phyloP scores from a whole-genome alignment of 2,329 filamentous ascomycete genomes.

The Beauveria sp. region DNA sequence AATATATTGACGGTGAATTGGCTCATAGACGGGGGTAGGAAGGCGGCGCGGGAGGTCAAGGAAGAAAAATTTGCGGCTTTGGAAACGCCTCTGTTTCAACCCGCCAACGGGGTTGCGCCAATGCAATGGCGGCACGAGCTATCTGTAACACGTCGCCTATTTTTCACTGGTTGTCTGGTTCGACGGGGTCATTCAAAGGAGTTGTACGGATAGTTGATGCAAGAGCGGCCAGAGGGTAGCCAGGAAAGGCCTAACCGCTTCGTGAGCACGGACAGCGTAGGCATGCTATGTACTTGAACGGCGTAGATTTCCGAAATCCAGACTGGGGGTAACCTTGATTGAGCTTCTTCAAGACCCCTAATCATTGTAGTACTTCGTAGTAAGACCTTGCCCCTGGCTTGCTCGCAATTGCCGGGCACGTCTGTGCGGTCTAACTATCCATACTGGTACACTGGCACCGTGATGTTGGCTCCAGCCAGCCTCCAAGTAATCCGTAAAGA shows the following conservation, averaged over 20 bases:
- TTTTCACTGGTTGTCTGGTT: background rate
- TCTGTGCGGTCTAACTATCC: background rate
- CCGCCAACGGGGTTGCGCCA: slow-evolving; percentile 2
- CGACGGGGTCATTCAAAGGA: background rate
- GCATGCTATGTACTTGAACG: background rate
- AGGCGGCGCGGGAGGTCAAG: background rate
- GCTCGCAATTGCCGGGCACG: background rate
- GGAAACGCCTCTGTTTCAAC: slow-evolving; percentile 8
- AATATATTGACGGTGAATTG: background rate
- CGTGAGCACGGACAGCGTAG: background rate
- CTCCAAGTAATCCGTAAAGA: background rate
- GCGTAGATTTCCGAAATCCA: background rate
- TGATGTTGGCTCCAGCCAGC: background rate
- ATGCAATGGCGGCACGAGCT: background rate
- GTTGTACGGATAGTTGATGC: background rate
- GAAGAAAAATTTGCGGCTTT: slow-evolving; percentile 3
- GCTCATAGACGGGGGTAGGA: background rate
- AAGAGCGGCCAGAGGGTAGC: background rate
- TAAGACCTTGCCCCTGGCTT: background rate
- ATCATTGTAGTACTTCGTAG: background rate
- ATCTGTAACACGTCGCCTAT: slow-evolving; percentile 9
- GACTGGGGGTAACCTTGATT: background rate
- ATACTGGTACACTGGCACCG: background rate
- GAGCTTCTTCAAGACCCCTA: background rate
- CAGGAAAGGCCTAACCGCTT: background rate